Evolutionary conservation across 371 early-diverging fungal genomes (phyloP).

Genomic region (Apophysomyces ossiformis): DNA sequence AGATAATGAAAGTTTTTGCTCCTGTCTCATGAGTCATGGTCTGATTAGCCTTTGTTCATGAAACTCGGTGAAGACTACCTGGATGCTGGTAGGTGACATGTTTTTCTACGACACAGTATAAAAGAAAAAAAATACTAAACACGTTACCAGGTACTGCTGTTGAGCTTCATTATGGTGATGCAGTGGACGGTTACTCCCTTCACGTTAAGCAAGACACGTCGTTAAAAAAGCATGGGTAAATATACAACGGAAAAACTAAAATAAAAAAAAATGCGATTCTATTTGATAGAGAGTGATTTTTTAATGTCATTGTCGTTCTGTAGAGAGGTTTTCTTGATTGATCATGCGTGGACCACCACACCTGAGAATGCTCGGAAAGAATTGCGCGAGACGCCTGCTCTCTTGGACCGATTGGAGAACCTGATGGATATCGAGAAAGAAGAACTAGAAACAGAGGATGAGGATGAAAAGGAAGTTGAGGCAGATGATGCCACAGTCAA

Average conservation of each 20-base stretch:
- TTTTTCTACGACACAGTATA: background rate
- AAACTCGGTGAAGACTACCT: constrained; percentile 66
- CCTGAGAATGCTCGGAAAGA: constrained; percentile 61
- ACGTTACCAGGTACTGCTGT: constrained; percentile 34
- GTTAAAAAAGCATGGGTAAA: constrained; percentile 59
- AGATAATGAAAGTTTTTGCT: background rate
- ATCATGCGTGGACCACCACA: constrained; percentile 78
- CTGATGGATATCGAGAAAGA: constrained; percentile 64
- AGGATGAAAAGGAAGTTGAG: constrained; percentile 39
- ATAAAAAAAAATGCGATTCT: no score
- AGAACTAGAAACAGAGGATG: constrained; percentile 41
- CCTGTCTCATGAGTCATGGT: background rate
- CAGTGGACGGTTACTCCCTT: constrained; percentile 58
- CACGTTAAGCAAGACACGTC: constrained; percentile 57
- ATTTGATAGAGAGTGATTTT: background rate
- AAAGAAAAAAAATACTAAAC: background rate
- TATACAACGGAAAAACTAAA: background rate
- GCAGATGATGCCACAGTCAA: constrained; percentile 49
- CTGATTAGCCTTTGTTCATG: constrained; percentile 56
- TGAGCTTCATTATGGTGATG: constrained; percentile 65
- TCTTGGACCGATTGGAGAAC: constrained; percentile 66
- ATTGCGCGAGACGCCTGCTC: constrained; percentile 49
- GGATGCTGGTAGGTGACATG: constrained; percentile 55
- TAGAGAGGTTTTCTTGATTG: constrained; percentile 70
- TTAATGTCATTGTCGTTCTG: background rate